Evolutionary conservation across 2,329 filamentous ascomycete species (phyloP).

Genomic region (Ceratocystis lukuohia): DNA sequence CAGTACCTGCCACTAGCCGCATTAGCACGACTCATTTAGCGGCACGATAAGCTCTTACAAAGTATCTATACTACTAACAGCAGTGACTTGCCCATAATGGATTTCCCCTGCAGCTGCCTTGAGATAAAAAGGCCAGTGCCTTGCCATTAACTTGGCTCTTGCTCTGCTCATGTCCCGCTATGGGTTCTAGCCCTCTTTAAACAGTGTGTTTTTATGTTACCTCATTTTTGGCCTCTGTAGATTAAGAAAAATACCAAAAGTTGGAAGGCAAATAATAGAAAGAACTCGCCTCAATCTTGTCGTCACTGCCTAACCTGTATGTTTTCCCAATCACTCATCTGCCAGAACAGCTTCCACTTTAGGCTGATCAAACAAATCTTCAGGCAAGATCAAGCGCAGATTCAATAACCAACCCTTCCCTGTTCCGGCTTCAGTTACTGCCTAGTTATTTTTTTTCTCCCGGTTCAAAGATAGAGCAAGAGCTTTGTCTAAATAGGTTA

Average conservation of each 20-base stretch:
- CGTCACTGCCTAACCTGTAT: slow-evolving; percentile 4
- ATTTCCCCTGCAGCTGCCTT: slow-evolving; percentile 1
- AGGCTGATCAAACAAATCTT: background rate
- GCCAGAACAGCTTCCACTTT: background rate
- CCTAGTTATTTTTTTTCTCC: background rate
- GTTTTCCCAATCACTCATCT: background rate
- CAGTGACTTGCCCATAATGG: background rate
- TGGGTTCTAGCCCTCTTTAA: background rate
- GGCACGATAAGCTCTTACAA: background rate
- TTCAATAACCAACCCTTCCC: background rate
- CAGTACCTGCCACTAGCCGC: background rate
- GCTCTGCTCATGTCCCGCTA: background rate
- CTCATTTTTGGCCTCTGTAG: background rate
- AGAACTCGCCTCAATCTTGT: background rate
- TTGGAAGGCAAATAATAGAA: too few species aligned
- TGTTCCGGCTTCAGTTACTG: slow-evolving; percentile 3
- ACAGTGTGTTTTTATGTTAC: background rate
- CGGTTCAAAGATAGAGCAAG: background rate
- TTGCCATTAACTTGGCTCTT: background rate
- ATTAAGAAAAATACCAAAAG: background rate
- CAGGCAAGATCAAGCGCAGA: too few species aligned
- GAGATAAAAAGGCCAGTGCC: background rate
- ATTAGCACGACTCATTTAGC: background rate
- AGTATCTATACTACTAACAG: background rate
- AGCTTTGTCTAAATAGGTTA: background rate